phyloP scores from a whole-genome alignment of 73 alveolate genomes.

The Symbiodinium pilosum region DNA sequence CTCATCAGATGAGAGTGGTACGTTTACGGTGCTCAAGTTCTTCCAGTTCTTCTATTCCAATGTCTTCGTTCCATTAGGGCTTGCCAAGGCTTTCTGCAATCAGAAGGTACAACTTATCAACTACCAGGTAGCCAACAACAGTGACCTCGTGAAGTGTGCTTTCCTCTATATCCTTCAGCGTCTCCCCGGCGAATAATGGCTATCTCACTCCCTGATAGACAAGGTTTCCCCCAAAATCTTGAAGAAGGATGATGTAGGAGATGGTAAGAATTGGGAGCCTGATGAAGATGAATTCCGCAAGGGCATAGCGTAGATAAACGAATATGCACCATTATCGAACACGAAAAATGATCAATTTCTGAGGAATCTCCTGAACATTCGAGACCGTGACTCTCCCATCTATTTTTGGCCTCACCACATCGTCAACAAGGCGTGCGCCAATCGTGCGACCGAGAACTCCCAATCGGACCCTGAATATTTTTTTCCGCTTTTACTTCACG shows the following conservation, averaged over 20 bases:
- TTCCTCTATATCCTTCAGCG: background rate
- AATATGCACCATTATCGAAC: constrained; percentile 11
- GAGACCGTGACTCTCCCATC: constrained; percentile 7
- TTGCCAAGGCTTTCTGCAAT: background rate
- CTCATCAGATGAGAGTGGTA: background rate
- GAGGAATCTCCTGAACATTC: constrained; percentile 15
- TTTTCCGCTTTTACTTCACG: background rate
- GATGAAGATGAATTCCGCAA: constrained; percentile 17
- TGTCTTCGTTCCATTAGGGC: background rate
- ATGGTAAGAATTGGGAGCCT: background rate
- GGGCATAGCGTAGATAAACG: constrained; percentile 24
- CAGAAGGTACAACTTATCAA: background rate
- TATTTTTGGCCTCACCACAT: constrained; percentile 23
- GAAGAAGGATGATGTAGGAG: background rate
- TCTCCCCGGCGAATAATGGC: background rate
- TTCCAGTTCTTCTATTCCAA: background rate
- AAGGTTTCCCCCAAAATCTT: background rate
- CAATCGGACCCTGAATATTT: constrained; percentile 47
- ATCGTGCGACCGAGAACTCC: constrained; percentile 17
- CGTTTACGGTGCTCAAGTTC: background rate
- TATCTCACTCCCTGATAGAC: background rate
- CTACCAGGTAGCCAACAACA: constrained; percentile 8
- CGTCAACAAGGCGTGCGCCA: constrained; percentile 30
- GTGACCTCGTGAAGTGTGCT: background rate
- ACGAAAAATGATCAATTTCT: constrained; percentile 27